Evolutionary conservation across 1,139 yeast genomes (phyloP).

Genomic region (Sugiyamaella japonica): DNA sequence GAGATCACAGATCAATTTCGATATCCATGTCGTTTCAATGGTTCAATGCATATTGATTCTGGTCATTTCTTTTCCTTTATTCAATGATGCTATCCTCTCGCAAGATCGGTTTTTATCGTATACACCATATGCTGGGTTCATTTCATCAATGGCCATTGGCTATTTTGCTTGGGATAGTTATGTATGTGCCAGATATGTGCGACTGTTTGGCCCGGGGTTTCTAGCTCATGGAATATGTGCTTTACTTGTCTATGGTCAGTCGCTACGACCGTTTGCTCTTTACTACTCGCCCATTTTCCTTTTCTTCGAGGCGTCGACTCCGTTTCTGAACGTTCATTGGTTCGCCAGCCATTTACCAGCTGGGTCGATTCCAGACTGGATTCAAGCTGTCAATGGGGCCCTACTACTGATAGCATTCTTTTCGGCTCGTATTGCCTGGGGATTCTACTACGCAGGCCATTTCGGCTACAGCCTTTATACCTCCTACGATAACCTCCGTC

Average conservation of each 20-base stretch:
- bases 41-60: conserved; percentile 70
- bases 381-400: conserved; percentile 68
- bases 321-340: conserved; percentile 92
- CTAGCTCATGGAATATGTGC: conserved; percentile 86
- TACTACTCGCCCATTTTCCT: conserved; percentile 85
- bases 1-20: conserved; percentile 66
- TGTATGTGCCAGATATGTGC: conserved; percentile 60
- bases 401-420: conserved; percentile 70
- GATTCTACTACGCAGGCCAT: conserved; percentile 65
- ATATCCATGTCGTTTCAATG: conserved; percentile 87
- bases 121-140: conserved; percentile 73
- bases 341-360: conserved; percentile 73
- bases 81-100: conserved; percentile 55
- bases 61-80: conserved; percentile 56
- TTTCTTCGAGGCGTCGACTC: conserved; percentile 87
- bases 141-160: conserved; percentile 71
- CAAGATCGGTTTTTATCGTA: conserved; percentile 57
- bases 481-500: conserved; percentile 29
- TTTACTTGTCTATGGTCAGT: conserved; percentile 65
- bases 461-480: conserved; percentile 33
- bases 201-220: conserved; percentile 78
- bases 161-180: conserved; percentile 90
- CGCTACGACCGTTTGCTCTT: conserved; percentile 70
- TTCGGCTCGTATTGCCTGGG: conserved; percentile 79
- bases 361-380: conserved; percentile 49